Evolutionary conservation across 1,284 basidiomycete genomes (phyloP).

Genomic region (Cerrena zonata): DNA sequence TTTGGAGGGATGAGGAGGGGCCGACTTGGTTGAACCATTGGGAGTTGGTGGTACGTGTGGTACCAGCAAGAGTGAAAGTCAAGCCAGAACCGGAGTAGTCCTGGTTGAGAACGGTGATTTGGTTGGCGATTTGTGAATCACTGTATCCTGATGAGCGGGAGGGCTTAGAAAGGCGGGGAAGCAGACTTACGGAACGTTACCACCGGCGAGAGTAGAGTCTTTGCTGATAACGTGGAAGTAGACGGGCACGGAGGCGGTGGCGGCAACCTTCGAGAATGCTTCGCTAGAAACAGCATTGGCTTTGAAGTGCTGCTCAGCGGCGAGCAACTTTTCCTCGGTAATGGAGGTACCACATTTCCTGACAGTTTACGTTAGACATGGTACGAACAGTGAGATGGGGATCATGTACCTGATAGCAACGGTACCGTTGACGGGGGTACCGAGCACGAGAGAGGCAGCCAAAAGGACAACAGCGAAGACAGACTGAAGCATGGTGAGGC

Average conservation of each 20-base stretch:
- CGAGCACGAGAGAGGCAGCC: constrained; percentile 12
- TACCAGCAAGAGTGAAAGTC: constrained; percentile 38
- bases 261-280: constrained; percentile 24
- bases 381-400: constrained; percentile 4
- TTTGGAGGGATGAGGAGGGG: constrained; percentile 35
- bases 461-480: constrained; percentile 16
- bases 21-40: constrained; percentile 45
- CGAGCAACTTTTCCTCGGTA: constrained; percentile 31
- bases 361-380: constrained; percentile 7
- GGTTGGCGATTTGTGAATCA: constrained; percentile 33
- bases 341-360: constrained; percentile 35
- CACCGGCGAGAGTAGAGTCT: constrained; percentile 34
- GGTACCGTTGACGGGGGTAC: constrained; percentile 15
- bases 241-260: constrained; percentile 32
- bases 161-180: not conserved
- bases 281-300: constrained; percentile 33
- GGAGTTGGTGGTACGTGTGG: constrained; percentile 40
- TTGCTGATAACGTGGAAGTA: constrained; percentile 45
- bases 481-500: constrained; percentile 17
- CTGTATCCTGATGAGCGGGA: constrained; percentile 16
- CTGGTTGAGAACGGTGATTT: constrained; percentile 44
- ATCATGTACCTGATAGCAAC: constrained; percentile 15
- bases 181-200: constrained; percentile 39
- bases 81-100: constrained; percentile 41
- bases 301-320: constrained; percentile 39